phyloP scores from a whole-genome alignment of 257 asterid species.

The Solanum neorickii region DNA sequence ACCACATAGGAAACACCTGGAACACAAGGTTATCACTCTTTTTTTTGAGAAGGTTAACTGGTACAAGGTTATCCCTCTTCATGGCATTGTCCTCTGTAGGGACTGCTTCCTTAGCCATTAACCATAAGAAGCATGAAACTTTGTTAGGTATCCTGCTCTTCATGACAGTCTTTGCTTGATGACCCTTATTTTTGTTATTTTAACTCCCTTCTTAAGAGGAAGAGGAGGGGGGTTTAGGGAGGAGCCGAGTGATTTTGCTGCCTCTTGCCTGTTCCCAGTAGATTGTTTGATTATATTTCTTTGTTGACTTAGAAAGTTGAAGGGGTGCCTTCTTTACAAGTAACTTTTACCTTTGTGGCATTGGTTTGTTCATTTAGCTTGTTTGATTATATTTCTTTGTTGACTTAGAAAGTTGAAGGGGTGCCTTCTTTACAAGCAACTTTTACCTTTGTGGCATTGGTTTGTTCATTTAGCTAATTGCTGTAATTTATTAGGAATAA shows the following conservation, averaged over 20 bases:
- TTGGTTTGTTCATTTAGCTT: not conserved
- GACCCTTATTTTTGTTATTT: not conserved
- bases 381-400: not conserved
- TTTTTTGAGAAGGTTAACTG: too few relatives aligned
- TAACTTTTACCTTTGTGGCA: not conserved
- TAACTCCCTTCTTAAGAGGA: not conserved
- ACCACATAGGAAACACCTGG: not conserved
- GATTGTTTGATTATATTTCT: not conserved
- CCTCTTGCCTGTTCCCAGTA: not conserved
- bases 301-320: not conserved
- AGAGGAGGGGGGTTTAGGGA: not conserved
- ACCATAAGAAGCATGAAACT: not conserved
- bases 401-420: not conserved
- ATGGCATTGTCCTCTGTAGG: not conserved
- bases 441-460: not conserved
- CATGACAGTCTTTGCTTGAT: not conserved
- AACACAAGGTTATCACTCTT: not conserved
- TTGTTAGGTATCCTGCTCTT: not conserved
- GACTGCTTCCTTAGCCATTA: not conserved
- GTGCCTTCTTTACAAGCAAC: not conserved
- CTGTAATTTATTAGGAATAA: not conserved
- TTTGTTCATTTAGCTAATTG: not conserved
- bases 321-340: not conserved
- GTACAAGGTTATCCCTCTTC: not conserved
- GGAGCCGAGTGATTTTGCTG: not conserved